Evolutionary conservation across 176 grass and related monocot genomes (phyloP).

Genomic region (Rhynchospora breviuscula): DNA sequence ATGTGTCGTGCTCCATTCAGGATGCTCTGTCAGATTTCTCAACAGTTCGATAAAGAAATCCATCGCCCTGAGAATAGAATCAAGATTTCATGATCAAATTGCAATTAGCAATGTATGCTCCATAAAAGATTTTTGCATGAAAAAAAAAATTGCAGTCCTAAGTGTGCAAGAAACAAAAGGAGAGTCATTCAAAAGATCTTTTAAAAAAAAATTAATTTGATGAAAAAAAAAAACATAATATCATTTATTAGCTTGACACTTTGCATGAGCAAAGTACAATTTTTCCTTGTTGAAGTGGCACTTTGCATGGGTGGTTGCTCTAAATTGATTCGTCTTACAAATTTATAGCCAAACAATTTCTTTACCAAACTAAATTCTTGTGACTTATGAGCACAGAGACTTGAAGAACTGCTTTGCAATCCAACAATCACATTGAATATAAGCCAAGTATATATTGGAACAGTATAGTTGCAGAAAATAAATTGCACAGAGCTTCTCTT

Average conservation of each 20-base stretch:
- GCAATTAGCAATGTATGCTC: not conserved
- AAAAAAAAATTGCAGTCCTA: not conserved
- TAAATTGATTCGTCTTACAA: not conserved
- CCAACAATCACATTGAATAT: not conserved
- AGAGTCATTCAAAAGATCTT: not conserved
- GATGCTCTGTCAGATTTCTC: conserved; percentile 19
- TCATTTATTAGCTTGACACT: not conserved
- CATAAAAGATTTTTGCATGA: not conserved
- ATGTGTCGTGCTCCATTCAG: conserved; percentile 34
- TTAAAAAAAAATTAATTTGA: too few species aligned
- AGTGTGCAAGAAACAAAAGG: not conserved
- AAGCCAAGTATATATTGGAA: not conserved
- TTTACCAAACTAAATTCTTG: not conserved
- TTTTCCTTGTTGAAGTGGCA: not conserved
- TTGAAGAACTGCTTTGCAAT: conserved; percentile 1
- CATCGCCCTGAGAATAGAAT: conserved; percentile 26
- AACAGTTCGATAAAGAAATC: conserved; percentile 38
- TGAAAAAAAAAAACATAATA: not conserved
- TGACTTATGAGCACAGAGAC: not conserved
- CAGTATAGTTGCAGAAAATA: not conserved
- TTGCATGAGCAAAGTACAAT: not conserved
- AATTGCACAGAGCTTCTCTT: not conserved
- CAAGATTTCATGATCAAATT: conserved; percentile 1
- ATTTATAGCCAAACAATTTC: not conserved
- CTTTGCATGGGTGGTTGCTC: not conserved